Percentiles rank a stretch among this genome's conserved stretches.
Evolutionary conservation across 805 yeast genomes (phyloP).

Genomic region (Yarrowia alimentaria): DNA sequence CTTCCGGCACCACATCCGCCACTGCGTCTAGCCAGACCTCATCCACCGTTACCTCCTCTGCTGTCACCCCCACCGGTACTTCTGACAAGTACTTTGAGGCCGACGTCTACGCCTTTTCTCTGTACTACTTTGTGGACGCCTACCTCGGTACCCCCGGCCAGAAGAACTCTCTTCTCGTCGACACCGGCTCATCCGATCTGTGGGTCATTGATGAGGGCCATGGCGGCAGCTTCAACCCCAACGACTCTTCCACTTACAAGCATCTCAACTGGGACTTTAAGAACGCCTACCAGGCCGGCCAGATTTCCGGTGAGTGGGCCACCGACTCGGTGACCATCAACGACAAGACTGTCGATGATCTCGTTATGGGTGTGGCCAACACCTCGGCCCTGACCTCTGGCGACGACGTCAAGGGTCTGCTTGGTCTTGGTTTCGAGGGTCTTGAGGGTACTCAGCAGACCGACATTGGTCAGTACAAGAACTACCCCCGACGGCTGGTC

Average conservation of each 20-base stretch:
- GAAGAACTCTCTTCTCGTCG: constrained; percentile 53
- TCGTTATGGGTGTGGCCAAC: constrained; percentile 72
- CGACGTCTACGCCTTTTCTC: constrained; percentile 27
- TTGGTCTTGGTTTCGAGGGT: constrained; percentile 42
- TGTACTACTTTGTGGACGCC: constrained; percentile 31
- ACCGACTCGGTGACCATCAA: constrained; percentile 56
- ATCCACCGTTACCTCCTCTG: constrained; percentile 16
- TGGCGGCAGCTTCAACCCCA: constrained; percentile 24
- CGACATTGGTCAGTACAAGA: constrained; percentile 32
- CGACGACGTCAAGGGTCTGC: constrained; percentile 32
- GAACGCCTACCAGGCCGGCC: constrained; percentile 41
- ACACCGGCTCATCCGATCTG: constrained; percentile 70
- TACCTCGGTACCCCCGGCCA: constrained; percentile 60
- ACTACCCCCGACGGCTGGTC: constrained; percentile 37
- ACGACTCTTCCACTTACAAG: constrained; percentile 32
- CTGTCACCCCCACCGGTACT: constrained; percentile 15
- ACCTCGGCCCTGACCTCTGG: constrained; percentile 47
- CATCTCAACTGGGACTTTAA: constrained; percentile 31
- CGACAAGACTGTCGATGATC: constrained; percentile 47
- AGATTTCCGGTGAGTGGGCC: constrained; percentile 55
- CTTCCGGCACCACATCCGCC: not conserved
- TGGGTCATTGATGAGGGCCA: constrained; percentile 47
- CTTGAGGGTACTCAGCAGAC: constrained; percentile 37
- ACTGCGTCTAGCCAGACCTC: no score
- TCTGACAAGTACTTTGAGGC: constrained; percentile 25